phyloP scores from a whole-genome alignment of 768 basidiomycete species.

The Serendipita sp. region DNA sequence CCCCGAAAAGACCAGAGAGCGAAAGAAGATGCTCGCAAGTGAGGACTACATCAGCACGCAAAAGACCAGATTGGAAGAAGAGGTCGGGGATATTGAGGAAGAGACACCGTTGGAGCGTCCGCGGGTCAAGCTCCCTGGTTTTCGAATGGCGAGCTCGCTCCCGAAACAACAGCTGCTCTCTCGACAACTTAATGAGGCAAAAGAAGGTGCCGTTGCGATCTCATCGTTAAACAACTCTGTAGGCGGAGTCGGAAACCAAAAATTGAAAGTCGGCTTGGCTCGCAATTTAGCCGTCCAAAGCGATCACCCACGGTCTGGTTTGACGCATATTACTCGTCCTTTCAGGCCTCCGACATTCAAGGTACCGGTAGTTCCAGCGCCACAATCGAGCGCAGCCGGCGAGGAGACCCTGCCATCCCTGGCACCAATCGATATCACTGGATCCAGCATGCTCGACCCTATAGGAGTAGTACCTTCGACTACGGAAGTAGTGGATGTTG shows the following conservation, averaged over 20 bases:
- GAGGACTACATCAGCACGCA: conserved; percentile 20
- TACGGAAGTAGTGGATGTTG: neutral
- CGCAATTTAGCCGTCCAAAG: too few relatives aligned
- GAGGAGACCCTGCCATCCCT: neutral
- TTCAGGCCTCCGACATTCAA: neutral
- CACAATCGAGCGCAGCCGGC: neutral
- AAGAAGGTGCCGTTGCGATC: too few relatives aligned
- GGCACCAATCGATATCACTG: too few relatives aligned
- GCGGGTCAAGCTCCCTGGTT: neutral
- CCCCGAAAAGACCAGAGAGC: conserved; percentile 43
- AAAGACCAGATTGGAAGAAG: conserved; percentile 9
- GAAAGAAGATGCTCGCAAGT: conserved; percentile 33
- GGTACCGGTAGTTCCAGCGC: neutral
- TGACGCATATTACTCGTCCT: neutral
- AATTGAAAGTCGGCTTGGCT: too few relatives aligned
- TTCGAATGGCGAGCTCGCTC: neutral
- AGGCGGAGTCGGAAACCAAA: too few relatives aligned
- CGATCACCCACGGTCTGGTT: neutral
- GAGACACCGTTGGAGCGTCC: conserved; percentile 13
- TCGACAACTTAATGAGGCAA: too few relatives aligned
- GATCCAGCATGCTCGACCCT: too few relatives aligned
- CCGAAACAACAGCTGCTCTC: neutral
- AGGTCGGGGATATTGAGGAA: conserved; percentile 15
- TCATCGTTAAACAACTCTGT: too few relatives aligned
- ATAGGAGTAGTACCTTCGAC: too few relatives aligned